Percentiles rank a stretch among this genome's conserved stretches.
These are phyloP conservation scores for Straminergon stramineum DNA, from an alignment of 225 moss, liverwort and hornwort genomes.

Conservation along the genomic window DNA sequence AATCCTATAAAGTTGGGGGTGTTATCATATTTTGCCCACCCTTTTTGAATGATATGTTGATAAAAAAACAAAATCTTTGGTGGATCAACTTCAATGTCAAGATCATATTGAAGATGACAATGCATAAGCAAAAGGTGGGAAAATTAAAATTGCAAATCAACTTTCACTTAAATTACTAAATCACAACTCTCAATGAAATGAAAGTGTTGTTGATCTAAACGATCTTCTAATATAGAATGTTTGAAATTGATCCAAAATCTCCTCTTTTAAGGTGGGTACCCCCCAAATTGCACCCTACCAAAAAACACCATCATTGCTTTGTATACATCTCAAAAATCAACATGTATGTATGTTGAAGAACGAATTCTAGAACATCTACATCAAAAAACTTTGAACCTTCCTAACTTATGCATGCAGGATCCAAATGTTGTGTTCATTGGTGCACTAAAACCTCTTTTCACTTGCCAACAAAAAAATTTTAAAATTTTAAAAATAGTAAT, in stretches of 20 bases:
- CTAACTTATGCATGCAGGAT: neutral
- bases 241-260: too few relatives aligned
- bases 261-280: too few relatives aligned
- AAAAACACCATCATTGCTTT: neutral
- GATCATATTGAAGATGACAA: neutral
- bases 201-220: too few relatives aligned
- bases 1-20: fast-evolving
- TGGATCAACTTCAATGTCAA: neutral
- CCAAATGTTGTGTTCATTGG: neutral
- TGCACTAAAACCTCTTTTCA: neutral
- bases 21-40: fast-evolving
- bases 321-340: neutral
- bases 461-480: neutral
- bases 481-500: neutral
- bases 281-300: fast-evolving
- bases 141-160: neutral
- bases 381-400: neutral
- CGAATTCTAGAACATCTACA: neutral
- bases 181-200: too few relatives aligned
- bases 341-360: neutral
- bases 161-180: neutral
- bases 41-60: neutral
- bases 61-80: neutral
- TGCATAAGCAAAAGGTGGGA: neutral
- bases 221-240: too few relatives aligned